Evolutionary conservation across 1,284 basidiomycete species (phyloP), one percentile per base, ranked within the genome.

Genomic region (Ganoderma boninense): DNA sequence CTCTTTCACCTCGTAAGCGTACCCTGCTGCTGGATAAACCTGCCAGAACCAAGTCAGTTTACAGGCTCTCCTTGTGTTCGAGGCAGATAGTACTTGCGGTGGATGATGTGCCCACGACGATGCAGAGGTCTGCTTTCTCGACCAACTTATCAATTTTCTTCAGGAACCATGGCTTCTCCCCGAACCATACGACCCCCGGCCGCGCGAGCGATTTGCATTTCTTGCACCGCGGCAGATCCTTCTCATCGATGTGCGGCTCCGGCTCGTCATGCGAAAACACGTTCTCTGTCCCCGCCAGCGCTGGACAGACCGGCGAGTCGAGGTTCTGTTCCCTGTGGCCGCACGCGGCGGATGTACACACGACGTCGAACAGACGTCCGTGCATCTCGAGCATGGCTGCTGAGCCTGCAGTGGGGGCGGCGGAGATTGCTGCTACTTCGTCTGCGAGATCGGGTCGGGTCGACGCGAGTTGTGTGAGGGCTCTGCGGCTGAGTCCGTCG

Each of bases 101-200:
- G 0, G 89, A 88, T 0, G 89, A 90, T 2, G 90, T 92, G 40
- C 90, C 90, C 57, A 92, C 82, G 4, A 92, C 89, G 8, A 92
- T 79, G 69, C 87, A 87, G 46, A 92, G 74, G 79, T 92, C 89
- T 3, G 88, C 89, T 43, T 82, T 71, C 2, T 80, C 77, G 6
- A 91, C 84, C 13, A 88, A 61, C 7, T 79, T 69, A 44, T 85
- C 80, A 57, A 91, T 89, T 38, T 78, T 66, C 35, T 83, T 79
- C 69, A 89, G 60, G 46, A 86, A 76, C n/a, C 80, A 72, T 16
- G 87, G 87, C 40, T 61, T 71, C 77, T 91, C 90, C 6, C 86
- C 89, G 75, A 92, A 92, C 90, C 90, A 92, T 0, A 92, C 88
- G 6, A 92, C 90, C 2, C 86, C 89, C 3, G 90, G 90, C 32